These are phyloP conservation scores for Eleusine indica DNA, from an alignment of 176 grass and related monocot genomes.

Conservation along the genomic window DNA sequence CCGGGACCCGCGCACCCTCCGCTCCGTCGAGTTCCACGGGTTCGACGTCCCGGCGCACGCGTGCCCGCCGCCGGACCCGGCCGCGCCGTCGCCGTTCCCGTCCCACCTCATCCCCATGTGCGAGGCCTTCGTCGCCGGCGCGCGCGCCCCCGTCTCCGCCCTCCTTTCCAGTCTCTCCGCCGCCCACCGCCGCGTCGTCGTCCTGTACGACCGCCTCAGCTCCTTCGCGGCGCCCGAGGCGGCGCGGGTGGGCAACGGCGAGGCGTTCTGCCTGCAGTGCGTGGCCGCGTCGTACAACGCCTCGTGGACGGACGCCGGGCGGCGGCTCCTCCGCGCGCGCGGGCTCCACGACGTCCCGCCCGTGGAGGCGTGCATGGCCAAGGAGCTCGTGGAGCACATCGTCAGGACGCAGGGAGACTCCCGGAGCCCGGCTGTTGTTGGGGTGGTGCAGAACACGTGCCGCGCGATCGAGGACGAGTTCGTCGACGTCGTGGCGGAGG, in stretches of 20 bases:
- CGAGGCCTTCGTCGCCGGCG: constrained; percentile 3
- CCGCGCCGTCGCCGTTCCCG: constrained; percentile 38
- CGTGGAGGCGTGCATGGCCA: constrained; percentile 13
- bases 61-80: constrained; percentile 11
- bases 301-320: constrained; percentile 1
- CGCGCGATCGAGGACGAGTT: constrained; percentile 43
- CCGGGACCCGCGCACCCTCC: too few species aligned
- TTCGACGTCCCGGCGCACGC: too few species aligned
- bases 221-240: constrained; percentile 50
- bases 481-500: constrained; percentile 32
- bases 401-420: not conserved
- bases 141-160: constrained; percentile 34
- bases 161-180: constrained; percentile 44
- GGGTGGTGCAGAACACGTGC: constrained; percentile 39
- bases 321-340: constrained; percentile 9
- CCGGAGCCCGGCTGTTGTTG: not conserved
- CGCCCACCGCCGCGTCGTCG: constrained; percentile 45
- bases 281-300: constrained; percentile 26
- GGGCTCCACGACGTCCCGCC: constrained; percentile 10
- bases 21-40: too few species aligned
- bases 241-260: constrained; percentile 41
- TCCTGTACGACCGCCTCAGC: constrained; percentile 45
- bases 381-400: constrained; percentile 22
- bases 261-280: constrained; percentile 49
- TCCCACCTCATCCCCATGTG: constrained; percentile 49